Conservation (phyloP, 495 filamentous ascomycete genomes). For the Haplographium delicatum region DNA sequence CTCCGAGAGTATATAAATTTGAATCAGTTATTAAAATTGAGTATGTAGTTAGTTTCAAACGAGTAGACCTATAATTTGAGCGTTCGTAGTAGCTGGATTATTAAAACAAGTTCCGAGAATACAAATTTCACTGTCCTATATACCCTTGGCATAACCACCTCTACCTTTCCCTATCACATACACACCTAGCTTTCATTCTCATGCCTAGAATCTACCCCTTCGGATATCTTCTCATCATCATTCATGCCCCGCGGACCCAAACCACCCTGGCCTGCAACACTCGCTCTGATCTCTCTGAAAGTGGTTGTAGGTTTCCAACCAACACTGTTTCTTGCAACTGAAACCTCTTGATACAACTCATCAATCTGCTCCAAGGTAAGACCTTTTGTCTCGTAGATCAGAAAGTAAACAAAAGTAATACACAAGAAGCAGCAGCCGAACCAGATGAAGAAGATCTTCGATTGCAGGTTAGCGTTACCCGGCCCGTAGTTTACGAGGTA, state of each 20-base stretch:
- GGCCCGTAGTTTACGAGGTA: slow-evolving; percentile 67
- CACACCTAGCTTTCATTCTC: neutral
- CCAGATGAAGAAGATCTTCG: slow-evolving; percentile 83
- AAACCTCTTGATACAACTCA: slow-evolving; percentile 66
- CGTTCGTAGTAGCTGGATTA: no score
- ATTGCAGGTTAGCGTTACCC: slow-evolving; percentile 65
- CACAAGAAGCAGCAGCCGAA: slow-evolving; percentile 67
- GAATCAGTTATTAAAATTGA: no score
- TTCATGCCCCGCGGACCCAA: neutral
- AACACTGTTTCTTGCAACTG: slow-evolving; percentile 46
- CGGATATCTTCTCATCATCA: slow-evolving; percentile 2
- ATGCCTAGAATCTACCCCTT: neutral
- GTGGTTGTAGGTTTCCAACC: slow-evolving; percentile 40
- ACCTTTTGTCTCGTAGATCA: slow-evolving; percentile 86
- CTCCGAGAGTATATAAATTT: no score
- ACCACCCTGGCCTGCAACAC: slow-evolving; percentile 13
- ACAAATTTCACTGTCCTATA: no score
- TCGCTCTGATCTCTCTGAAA: slow-evolving; percentile 22
- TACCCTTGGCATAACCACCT: no score
- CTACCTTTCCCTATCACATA: no score
- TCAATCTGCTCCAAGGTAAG: slow-evolving; percentile 78
- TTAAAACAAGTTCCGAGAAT: no score
- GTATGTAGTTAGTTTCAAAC: no score
- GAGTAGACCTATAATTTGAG: no score
- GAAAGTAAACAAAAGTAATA: slow-evolving; percentile 65